Conservation (phyloP, 352 stramenopile species). For the Phytopythium vexans region DNA sequence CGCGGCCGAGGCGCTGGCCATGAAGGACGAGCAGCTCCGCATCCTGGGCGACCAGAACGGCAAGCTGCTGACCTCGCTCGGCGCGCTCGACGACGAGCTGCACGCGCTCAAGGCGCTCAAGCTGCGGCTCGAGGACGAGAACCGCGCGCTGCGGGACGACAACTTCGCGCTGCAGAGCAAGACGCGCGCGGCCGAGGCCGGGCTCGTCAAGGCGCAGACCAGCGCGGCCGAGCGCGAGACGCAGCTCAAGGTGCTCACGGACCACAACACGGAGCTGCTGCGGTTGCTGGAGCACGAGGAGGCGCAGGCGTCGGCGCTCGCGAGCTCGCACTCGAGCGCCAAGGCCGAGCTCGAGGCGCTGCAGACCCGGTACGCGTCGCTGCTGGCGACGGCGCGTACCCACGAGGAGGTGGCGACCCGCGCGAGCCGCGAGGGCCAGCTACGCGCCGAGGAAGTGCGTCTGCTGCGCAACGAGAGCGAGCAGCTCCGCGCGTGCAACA, state of each 20-base stretch:
- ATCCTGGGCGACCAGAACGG: slow-evolving; percentile 94
- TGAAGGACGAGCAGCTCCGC: slow-evolving; percentile 95
- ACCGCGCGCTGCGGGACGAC: slow-evolving; percentile 85
- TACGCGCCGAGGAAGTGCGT: slow-evolving; percentile 93
- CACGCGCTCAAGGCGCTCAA: slow-evolving; percentile 52
- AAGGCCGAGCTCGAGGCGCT: slow-evolving; percentile 83
- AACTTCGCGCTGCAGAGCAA: slow-evolving; percentile 94
- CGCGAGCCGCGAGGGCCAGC: slow-evolving; percentile 88
- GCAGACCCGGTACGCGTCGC: slow-evolving; percentile 82
- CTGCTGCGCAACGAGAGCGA: slow-evolving; percentile 87
- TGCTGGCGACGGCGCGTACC: slow-evolving; percentile 91
- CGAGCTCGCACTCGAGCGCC: slow-evolving; percentile 46
- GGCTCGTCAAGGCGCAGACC: slow-evolving; percentile 73
- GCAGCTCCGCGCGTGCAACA: slow-evolving; percentile 91
- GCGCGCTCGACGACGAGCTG: slow-evolving; percentile 84
- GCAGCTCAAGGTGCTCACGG: slow-evolving; percentile 92
- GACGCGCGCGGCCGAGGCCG: slow-evolving; percentile 81
- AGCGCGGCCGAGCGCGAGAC: slow-evolving; percentile 88
- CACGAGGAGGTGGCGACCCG: slow-evolving; percentile 90
- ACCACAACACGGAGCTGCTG: slow-evolving; percentile 95
- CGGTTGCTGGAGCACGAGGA: slow-evolving; percentile 94
- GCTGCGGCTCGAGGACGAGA: slow-evolving; percentile 88
- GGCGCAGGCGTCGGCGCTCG: slow-evolving; percentile 70
- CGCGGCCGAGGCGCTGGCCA: slow-evolving; percentile 89
- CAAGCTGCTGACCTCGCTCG: slow-evolving; percentile 83